Base-by-base conservation (phyloP, 805 yeast genomes). In the Wickerhamiella shivajii region DNA sequence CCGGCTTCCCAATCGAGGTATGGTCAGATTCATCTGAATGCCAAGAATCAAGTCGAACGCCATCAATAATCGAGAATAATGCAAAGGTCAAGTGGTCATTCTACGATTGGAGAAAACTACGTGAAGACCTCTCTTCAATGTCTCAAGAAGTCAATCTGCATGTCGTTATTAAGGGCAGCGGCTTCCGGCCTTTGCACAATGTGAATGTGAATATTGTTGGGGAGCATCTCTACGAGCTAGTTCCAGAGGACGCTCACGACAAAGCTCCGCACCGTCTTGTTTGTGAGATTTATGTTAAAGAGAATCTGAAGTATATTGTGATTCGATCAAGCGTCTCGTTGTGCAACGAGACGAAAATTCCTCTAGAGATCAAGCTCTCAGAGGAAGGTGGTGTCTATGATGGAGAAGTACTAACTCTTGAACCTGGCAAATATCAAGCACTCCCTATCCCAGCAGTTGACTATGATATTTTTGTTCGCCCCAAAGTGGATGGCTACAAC, bases 91-190 rank as follows among this genome's bases (percentile, higher is more conserved):
- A 80, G 1, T 90, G 97, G 96, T 74, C 84, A 25, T 92, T 92
- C 59, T 93, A 85, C 47, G 95, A 87, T 50, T 90, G 97, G 96
- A 65, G 80, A 40, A 65, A 66, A 19, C 68, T 84, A 16, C 74
- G 98, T 53, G 94, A 87, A 48, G 71, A 73, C 36, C 58, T 85
- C 36, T 74, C 70, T 40, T 69, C 77, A 3, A 77, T 77, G 36
- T 70, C 66, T 26, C 69, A 66, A 13, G 63, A 61, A n/a, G 74
- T 72, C 29, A 58, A 64, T 3, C 55, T 87, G 19, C 83, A 78
- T 0, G 62, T 85, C 12, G 44, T 46, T 10, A 40, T 85, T 16
- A 27, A 67, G 2, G 73, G 62, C 24, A 64, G 79, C 0, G 58
- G 58, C 0, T 85, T 75, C 49, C 66, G 66, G 5, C 61, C 64